Base-by-base conservation (phyloP, 2,329 filamentous ascomycete genomes). In the Beauveria medogensis region DNA sequence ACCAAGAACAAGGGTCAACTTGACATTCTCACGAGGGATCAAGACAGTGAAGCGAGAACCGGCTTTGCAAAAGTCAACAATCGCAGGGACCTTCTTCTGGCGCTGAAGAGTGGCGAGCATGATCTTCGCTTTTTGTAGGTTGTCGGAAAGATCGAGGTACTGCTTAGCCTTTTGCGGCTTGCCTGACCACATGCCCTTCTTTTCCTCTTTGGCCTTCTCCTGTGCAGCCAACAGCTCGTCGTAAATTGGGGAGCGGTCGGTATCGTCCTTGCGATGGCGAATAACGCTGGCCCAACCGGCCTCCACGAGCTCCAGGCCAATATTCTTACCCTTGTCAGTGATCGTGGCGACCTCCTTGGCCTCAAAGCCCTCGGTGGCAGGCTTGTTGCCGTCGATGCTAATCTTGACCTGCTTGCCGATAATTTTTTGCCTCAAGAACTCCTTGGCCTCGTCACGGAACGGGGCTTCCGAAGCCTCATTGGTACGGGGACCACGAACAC, bases 41-140 rank as follows among this genome's bases (percentile, higher is more conserved):
- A 99, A 80, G 41, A 99, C 82, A 28, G 91, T 96, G 75, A 97
- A 99, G 66, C 94, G 86, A 46, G 92, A 96, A 34, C 90, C 94
- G n/a, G 92, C 90, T 77, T 97, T 97, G 79, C 96, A 94, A 73
- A 95, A 99, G 74, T 99, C 94, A 47, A 99, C 92, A 67, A 99
- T 82, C 12, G 90, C 94, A 8, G 94, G 92, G 3, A 97, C 88
- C 74, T 90, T 93, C 80, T 91, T 93, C 74, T 97, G 92, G 59
- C 93, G 86, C 64, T 94, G 90, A 37, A 99, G 82, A 24, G 91
- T 87, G 12, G 90, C 89, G 43, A 96, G 82, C 74, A 96, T 92
- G 59, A 96, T 88, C 82, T 97, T 97, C 64, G 94, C 94, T 77
- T 97, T 96, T 73, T 97, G 93, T 7, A 93, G 77, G 63, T 83